Base-by-base conservation (phyloP, 345 rosid genomes). In the Eucalyptus sp. region DNA sequence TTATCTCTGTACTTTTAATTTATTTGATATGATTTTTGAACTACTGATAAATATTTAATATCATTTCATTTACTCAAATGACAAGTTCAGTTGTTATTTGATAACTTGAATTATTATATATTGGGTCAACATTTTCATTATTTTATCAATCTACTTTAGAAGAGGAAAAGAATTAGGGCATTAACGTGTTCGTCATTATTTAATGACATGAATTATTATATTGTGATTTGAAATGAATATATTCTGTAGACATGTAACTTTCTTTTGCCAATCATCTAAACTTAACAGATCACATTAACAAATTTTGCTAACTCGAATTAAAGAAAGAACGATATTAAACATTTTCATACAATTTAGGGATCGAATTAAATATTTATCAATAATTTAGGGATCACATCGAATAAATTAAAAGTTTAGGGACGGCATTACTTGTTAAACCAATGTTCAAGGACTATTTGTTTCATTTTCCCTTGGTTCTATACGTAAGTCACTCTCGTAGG, bases 401-500 rank as follows among this genome's bases (percentile, higher is more conserved):
- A 27, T 0, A 60, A 64, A 64, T 64, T 29, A 13, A 64, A 64
- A 29, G 1, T 64, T 62, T 2, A 13, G 2, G 2, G 7, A 71
- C 0, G 2, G 10, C 7, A 5, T 71, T 18, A 3, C 4, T 1
- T 1, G 3, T 71, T 37, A 3, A 4, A 10, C 1, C 2, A 37
- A 68, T 1, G 44, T 71, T 71, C 0, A 2, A 3, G 22, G 4
- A 8, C 7, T 5, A 9, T 33, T 33, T 68, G 24, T 9, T 18
- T 68, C 6, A 33, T 33, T 68, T 68, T 68, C 22, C 25, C 2
- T 31, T 16, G 1, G 5, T 68, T 68, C 24, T 68, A 33, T 71
- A 10, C 1, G 4, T 37, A 5, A 37, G 27, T 71, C 44, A 37
- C 81, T 71, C 81, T 68, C 2, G 2, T 68, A 5, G 12, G 6